Evolutionary conservation across 495 filamentous ascomycete genomes (phyloP), one percentile per base, ranked within the genome.

Genomic region (Pseudevernia furfuracea): DNA sequence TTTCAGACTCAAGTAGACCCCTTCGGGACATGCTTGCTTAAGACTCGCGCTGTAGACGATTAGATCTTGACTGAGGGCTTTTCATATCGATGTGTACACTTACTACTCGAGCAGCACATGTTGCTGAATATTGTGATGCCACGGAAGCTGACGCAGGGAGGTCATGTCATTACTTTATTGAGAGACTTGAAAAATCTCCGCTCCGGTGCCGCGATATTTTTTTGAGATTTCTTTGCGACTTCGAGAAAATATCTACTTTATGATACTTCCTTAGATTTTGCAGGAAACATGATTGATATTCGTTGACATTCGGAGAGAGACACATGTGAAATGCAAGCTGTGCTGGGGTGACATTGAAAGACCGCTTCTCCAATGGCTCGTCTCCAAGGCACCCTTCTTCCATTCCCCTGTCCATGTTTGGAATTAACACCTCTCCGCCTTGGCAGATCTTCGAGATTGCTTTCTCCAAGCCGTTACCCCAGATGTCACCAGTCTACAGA

Each of bases 1-100:
- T n/a, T 86, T 86, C 58, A 96, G 81, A 73, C 80, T 91, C 75
- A 96, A 81, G 73, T 92, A 97, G 52, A 96, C 81, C 55, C 93
- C 93, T 59, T 87, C 82, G 25, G 92, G 92, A 74, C 88, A 87
- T 41, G 86, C 85, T 74, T 88, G 81, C 74, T 88, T 92, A 62
- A 97, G 78, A 62, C 89, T 89, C 60, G 90, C 83, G 73, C 93
- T 96, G 74, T 39, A 44, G 30, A 41, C 37, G 30, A 21, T 65
- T 30, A 64, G 60, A 52, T 14, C 30, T 66, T 41, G 41, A 37
- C 44, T 21, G 17, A 63, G 23, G n/a, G 49, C 34, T 4, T 15
- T n/a, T 25, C 23, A 37, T 52, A 52, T 37, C 37, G 44, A 67
- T 61, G 25, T 15, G 21, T 25, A 23, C 43, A 67, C 85, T 68